These are phyloP conservation scores for Mortierella sp. DNA, from an alignment of 371 early-diverging fungal species.

Conservation along the genomic window DNA sequence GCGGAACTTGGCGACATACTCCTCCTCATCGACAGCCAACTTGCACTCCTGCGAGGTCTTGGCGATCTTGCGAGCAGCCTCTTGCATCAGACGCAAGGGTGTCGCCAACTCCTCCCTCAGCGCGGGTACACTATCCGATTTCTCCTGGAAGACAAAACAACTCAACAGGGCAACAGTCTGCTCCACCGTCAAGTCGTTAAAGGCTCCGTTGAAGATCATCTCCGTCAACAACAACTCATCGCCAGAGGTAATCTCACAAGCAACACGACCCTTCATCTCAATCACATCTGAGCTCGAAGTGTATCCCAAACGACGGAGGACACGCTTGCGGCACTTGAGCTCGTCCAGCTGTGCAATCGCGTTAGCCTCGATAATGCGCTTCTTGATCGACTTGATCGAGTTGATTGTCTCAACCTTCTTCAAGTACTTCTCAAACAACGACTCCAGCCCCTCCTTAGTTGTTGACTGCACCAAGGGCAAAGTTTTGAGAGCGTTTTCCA, in stretches of 20 bases:
- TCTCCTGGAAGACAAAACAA: constrained; percentile 97
- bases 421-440: constrained; percentile 75
- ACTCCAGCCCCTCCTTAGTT: constrained; percentile 65
- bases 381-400: constrained; percentile 77
- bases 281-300: constrained; percentile 88
- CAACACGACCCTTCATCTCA: constrained; percentile 98
- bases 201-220: constrained; percentile 99
- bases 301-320: constrained; percentile 93
- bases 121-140: constrained; percentile 63
- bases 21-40: constrained; percentile 80
- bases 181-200: constrained; percentile 93
- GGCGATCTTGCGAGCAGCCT: constrained; percentile 91
- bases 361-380: constrained; percentile 82
- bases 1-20: constrained; percentile 87
- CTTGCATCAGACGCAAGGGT: constrained; percentile 89
- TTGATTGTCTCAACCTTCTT: constrained; percentile 70
- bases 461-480: constrained; percentile 66
- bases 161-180: constrained; percentile 94
- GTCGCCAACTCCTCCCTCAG: constrained; percentile 83
- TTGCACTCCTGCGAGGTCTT: constrained; percentile 92
- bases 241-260: constrained; percentile 99
- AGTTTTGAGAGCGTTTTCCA: constrained; percentile 75
- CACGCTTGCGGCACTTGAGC: constrained; percentile 90
- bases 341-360: constrained; percentile 94
- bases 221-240: constrained; percentile 99